Base-by-base conservation (phyloP, 495 filamentous ascomycete species). In the Evernia prunastri region DNA sequence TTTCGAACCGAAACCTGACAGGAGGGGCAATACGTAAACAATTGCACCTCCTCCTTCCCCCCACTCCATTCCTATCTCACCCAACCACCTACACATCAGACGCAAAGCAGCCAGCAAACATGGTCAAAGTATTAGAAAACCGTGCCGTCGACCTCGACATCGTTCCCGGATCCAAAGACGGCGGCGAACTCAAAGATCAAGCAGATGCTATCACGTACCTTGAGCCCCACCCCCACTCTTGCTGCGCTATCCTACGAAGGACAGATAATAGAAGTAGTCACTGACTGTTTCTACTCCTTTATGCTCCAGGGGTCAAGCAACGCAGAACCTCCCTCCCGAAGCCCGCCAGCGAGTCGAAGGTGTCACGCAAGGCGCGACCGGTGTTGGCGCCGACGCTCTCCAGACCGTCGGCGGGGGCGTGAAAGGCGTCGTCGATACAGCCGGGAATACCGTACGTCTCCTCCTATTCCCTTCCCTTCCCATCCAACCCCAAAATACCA, bases 81-180 rank as follows among this genome's bases (percentile, higher is more conserved):
- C 6, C 5, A 18, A 18, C 5, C 12, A 33, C 51, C 5, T 8
- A 33, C 51, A 17, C 13, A 11, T 18, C 40, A 43, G 17, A 20
- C 40, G 20, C 40, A 43, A 1, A 20, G n/a, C 29, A 4, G 5
- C 36, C 51, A 54, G 17, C 51, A 31, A 33, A 33, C 9, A 69
- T 66, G 59, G 65, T 69, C 47, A 69, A 69, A 67, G 64, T 69
- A 15, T 35, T 60, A 31, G 67, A 69, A 35, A 69, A 69, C 49
- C 39, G 58, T 11, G 42, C 67, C 23, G 53, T 69, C 35, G 67
- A 69, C 31, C 67, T 69, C 36, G 67, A 69, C 31, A 58, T 69
- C 61, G 47, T 64, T 9, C 67, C 67, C 10, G 67, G 67, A 6
- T 61, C 54, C 6, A 54, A 54, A 36, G 57, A 63, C 1, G 29